Evolutionary conservation across 108 stramenopile genomes (phyloP), one percentile per base, ranked within the genome.

Genomic region (Chaetoceros tenuissimus): DNA sequence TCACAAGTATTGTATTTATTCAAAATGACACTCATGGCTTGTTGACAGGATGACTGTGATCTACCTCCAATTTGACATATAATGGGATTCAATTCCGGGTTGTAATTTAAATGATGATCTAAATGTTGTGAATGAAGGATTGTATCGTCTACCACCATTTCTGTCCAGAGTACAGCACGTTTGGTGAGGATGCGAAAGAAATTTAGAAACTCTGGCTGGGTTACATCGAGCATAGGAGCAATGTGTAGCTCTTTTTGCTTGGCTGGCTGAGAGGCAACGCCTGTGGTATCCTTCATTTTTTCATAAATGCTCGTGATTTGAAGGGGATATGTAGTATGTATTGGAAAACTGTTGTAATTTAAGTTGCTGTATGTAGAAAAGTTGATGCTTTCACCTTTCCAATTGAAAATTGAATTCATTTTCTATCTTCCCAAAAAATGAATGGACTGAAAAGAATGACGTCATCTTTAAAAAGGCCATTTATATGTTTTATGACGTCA

Each of bases 91-190:
- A 57, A 29, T 31, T 68, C 67, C 22, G 77, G 72, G 19, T 77
- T 71, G 31, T 70, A 77, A 22, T 52, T 69, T 47, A 73, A 62
- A 59, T 81, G 53, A 26, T 56, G 62, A 1, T 54, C 64, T 0
- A 59, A 55, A 51, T 69, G 57, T n/a, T 18, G 10, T 18, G 54
- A 13, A 68, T 71, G 59, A 10, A 71, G 59, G 16, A 87, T 31
- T 1, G 85, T 86, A 24, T 75, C 77, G 45, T 82, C 85, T 18
- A 81, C 85, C 20, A 82, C 71, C 85, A 87, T 87, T 52, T 80
- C 75, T 19, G 77, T 83, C 85, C 85, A 87, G 28, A 87, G 50
- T 25, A 79, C 55, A 28, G 69, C 59, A 18, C 65, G 72, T 57
- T 67, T 79, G 8, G 79, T 73, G 0, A 87, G 65, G 30, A 87